Percentiles rank a stretch among this genome's conserved stretches.
These are phyloP conservation scores for Coemansia sp. DNA, from an alignment of 192 early-diverging fungal genomes.

Conservation along the genomic window DNA sequence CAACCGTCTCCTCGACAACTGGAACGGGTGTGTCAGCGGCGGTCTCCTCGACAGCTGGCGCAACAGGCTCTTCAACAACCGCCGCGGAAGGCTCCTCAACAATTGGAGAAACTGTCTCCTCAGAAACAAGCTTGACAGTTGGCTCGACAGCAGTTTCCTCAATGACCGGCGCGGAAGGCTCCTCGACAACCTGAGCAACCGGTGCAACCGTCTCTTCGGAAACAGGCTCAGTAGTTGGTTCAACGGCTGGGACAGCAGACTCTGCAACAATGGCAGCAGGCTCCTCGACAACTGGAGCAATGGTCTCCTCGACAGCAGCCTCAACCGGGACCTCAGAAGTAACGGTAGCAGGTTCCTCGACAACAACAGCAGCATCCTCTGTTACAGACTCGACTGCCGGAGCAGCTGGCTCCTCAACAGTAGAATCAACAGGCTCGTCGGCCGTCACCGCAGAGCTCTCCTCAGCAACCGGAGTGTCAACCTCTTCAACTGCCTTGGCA, in stretches of 20 bases:
- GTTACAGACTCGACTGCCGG: slow-evolving; percentile 7
- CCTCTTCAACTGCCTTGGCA: slow-evolving; percentile 1
- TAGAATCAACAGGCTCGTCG: background rate
- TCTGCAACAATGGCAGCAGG: too few relatives aligned
- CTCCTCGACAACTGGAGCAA: too few relatives aligned
- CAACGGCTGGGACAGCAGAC: too few relatives aligned
- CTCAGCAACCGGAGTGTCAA: background rate
- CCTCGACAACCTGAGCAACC: background rate
- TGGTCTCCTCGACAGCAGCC: background rate
- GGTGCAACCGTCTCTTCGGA: background rate
- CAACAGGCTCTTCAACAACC: background rate
- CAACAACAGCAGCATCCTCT: background rate
- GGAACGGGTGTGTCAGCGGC: too few relatives aligned
- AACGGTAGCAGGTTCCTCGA: background rate
- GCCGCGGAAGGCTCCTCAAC: background rate
- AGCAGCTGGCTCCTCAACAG: slow-evolving; percentile 1
- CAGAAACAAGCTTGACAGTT: background rate
- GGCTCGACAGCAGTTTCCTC: background rate
- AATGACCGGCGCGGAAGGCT: too few relatives aligned
- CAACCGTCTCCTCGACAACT: background rate
- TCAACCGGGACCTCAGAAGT: background rate
- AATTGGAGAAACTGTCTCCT: background rate
- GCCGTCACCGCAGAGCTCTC: background rate
- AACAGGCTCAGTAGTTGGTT: too few relatives aligned
- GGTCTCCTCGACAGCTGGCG: too few relatives aligned